phyloP scores from a whole-genome alignment of 2,329 filamentous ascomycete species.

The Fusarium sp. region DNA sequence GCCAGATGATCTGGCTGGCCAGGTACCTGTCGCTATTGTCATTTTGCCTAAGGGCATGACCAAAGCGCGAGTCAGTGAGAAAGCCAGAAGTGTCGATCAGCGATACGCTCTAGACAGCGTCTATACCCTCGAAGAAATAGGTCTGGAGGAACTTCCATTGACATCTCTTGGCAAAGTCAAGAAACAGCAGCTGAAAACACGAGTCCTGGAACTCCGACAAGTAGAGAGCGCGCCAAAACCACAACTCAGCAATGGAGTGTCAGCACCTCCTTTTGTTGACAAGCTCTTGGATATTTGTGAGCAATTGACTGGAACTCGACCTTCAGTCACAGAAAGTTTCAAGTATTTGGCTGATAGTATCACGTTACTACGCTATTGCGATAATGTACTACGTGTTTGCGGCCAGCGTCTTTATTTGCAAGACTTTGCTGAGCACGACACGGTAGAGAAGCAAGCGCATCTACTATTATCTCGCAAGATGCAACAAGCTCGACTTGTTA shows the following conservation, averaged over 20 bases:
- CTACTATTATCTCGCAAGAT: conserved; percentile 46
- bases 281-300: conserved; percentile 51
- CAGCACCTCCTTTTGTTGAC: conserved; percentile 32
- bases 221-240: not conserved
- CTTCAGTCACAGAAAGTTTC: conserved; percentile 47
- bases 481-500: conserved; percentile 33
- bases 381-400: conserved; percentile 48
- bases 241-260: not conserved
- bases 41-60: conserved; percentile 51
- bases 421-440: conserved; percentile 53
- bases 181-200: conserved; percentile 56
- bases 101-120: conserved; percentile 59
- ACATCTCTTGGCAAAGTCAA: conserved; percentile 63
- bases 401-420: conserved; percentile 55
- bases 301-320: conserved; percentile 50
- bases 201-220: conserved; percentile 40
- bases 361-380: conserved; percentile 57
- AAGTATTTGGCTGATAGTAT: conserved; percentile 56
- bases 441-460: conserved; percentile 52
- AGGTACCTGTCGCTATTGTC: conserved; percentile 64
- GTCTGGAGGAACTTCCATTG: conserved; percentile 56
- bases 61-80: conserved; percentile 53
- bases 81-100: conserved; percentile 53
- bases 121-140: conserved; percentile 60
- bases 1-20: conserved; percentile 62